phyloP scores from a whole-genome alignment of 257 asterid genomes.

The Jasminum sambac region DNA sequence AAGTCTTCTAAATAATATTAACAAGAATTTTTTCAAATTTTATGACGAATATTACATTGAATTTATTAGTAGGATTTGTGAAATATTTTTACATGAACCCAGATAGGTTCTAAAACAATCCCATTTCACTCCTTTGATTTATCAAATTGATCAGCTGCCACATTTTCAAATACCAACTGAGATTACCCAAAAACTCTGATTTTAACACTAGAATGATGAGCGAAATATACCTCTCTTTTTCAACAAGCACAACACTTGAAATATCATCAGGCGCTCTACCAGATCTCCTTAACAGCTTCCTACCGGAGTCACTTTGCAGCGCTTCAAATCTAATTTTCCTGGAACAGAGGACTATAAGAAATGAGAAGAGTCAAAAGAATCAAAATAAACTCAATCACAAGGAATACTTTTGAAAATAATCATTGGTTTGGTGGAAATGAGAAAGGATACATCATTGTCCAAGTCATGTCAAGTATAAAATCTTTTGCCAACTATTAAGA shows the following conservation, averaged over 20 bases:
- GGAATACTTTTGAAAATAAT: background rate
- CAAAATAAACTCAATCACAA: background rate
- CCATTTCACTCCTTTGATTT: background rate
- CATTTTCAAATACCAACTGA: background rate
- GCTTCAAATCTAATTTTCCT: slow-evolving; percentile 88
- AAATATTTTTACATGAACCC: background rate
- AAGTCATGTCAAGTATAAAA: background rate
- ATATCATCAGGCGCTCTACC: slow-evolving; percentile 96
- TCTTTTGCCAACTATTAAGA: background rate
- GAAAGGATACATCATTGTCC: background rate
- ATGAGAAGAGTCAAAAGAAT: slow-evolving; percentile 16
- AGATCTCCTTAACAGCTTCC: slow-evolving; percentile 75
- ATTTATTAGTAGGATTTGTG: background rate
- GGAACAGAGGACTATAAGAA: slow-evolving; percentile 23
- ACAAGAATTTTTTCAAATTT: background rate
- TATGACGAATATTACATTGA: background rate
- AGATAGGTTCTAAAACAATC: background rate
- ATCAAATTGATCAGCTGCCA: background rate
- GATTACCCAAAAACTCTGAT: background rate
- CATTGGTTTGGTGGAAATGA: slow-evolving; percentile 1
- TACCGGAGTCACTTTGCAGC: slow-evolving; percentile 90
- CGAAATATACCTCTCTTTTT: slow-evolving; percentile 60
- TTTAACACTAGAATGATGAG: slow-evolving; percentile 5
- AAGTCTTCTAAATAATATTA: background rate
- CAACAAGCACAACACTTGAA: slow-evolving; percentile 94